These are phyloP conservation scores for Rhamnella rubrinervis DNA, from an alignment of 331 rosid genomes.

Conservation along the genomic window DNA sequence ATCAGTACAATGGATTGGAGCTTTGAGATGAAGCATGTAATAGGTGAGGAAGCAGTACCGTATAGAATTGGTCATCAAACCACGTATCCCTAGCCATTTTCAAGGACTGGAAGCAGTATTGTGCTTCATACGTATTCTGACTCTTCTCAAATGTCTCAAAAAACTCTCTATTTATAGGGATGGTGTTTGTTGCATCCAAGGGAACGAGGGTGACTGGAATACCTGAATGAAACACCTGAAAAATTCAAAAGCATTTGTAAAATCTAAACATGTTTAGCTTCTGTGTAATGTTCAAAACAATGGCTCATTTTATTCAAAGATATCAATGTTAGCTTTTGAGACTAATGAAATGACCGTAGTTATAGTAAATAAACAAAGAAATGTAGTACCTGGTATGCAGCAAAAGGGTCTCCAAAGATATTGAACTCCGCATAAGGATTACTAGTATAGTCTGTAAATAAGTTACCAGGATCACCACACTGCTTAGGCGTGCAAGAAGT, in stretches of 20 bases:
- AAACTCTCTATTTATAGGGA: constrained; percentile 64
- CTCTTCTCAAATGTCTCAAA: constrained; percentile 59
- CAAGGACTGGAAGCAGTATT: constrained; percentile 74
- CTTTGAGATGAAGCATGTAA: not conserved
- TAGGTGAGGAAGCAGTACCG: constrained; percentile 39
- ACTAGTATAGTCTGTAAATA: constrained; percentile 62
- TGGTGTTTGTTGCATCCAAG: constrained; percentile 88
- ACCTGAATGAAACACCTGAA: constrained; percentile 90
- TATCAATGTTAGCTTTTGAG: too few species aligned
- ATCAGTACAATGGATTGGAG: not conserved
- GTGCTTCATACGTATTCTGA: constrained; percentile 77
- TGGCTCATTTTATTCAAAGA: too few species aligned
- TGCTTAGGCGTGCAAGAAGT: constrained; percentile 63
- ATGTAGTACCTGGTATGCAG: constrained; percentile 74
- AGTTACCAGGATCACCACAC: constrained; percentile 80
- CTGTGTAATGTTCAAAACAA: too few species aligned
- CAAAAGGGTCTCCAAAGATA: constrained; percentile 84
- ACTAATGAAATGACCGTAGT: not conserved
- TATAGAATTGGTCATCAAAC: constrained; percentile 58
- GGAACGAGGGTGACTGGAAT: constrained; percentile 85
- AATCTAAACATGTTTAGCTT: not conserved
- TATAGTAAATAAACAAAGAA: not conserved
- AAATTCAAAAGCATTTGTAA: constrained; percentile 14
- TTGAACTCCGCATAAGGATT: constrained; percentile 91
- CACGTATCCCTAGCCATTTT: constrained; percentile 75